phyloP scores from a whole-genome alignment of 2,329 filamentous ascomycete genomes.

The Aureobasidium sp. region DNA sequence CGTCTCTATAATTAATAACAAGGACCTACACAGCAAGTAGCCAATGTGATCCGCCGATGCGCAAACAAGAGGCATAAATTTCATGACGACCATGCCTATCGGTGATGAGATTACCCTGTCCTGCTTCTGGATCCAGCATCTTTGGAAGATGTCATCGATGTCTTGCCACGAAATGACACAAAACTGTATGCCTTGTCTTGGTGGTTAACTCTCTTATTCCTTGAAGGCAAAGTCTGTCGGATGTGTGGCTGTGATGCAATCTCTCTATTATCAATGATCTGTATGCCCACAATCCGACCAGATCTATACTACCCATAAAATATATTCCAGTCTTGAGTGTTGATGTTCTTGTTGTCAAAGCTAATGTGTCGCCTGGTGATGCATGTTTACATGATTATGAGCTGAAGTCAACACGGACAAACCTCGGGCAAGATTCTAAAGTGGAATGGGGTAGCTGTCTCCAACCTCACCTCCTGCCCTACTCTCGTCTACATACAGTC shows the following conservation, averaged over 20 bases:
- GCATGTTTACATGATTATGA: not conserved
- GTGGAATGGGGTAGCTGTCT: not conserved
- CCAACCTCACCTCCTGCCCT: not conserved
- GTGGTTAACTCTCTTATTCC: not conserved
- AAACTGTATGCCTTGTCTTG: not conserved
- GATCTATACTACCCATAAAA: not conserved
- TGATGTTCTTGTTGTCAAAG: not conserved
- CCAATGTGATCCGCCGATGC: no score
- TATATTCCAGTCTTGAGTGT: not conserved
- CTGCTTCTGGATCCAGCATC: not conserved
- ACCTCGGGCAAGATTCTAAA: not conserved
- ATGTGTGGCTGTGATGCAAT: not conserved
- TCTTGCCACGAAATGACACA: not conserved
- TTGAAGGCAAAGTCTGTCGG: not conserved
- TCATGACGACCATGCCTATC: not conserved
- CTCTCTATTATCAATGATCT: no score
- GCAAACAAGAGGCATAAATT: no score
- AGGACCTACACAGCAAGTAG: no score
- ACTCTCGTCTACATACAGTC: not conserved
- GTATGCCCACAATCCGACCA: not conserved
- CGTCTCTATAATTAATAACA: no score
- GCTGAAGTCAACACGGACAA: not conserved
- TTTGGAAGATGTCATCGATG: not conserved
- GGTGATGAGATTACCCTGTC: not conserved
- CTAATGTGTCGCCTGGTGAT: not conserved